Evolutionary conservation across 805 yeast species (phyloP).

Genomic region (Pichia rugopelliculosa): DNA sequence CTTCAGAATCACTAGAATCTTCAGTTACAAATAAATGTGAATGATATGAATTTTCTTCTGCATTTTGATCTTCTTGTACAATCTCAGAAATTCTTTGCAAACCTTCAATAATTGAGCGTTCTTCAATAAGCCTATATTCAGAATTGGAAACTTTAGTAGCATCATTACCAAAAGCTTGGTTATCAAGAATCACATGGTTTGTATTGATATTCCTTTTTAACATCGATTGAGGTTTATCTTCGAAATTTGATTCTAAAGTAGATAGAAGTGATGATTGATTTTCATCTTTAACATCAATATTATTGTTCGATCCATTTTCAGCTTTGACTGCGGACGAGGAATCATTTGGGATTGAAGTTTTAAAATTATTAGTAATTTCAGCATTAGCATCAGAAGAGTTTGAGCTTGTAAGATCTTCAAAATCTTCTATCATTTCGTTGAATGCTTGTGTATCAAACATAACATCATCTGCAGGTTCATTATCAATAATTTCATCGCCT

Average conservation of each 20-base stretch:
- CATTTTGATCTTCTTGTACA: background rate
- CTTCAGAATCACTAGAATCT: background rate
- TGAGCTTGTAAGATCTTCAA: background rate
- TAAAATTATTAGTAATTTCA: background rate
- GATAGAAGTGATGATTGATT: too few relatives aligned
- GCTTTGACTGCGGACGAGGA: too few relatives aligned
- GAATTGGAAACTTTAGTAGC: too few relatives aligned
- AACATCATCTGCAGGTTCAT: background rate
- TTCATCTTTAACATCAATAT: too few relatives aligned
- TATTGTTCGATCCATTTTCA: too few relatives aligned
- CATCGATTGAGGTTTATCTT: background rate
- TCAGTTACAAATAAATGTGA: background rate
- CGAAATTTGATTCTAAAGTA: too few relatives aligned
- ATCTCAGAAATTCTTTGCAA: background rate
- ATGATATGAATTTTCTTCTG: background rate
- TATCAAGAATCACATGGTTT: background rate
- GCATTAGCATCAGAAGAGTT: background rate
- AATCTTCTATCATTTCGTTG: background rate
- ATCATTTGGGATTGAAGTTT: too few relatives aligned
- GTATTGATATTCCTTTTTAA: background rate
- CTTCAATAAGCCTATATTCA: background rate
- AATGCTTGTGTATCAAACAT: background rate
- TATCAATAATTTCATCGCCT: background rate
- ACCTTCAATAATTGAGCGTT: background rate
- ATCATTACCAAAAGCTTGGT: background rate